Conservation (phyloP, 345 rosid species). For the Gossypium raimondii region DNA sequence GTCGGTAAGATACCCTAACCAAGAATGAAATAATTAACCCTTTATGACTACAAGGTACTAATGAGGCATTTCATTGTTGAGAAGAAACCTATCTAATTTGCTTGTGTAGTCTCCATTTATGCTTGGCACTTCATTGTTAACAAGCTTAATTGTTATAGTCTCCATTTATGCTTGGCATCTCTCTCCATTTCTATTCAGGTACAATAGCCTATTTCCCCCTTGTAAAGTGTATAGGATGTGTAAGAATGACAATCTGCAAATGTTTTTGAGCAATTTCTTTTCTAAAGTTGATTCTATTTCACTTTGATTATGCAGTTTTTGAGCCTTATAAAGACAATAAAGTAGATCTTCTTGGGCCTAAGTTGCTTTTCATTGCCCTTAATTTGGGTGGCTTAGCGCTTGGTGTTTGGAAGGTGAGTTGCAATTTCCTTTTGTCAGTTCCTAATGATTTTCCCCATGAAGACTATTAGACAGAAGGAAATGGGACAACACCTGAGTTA, state of each 20-base stretch:
- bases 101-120: background rate
- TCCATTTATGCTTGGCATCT: background rate
- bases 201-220: background rate
- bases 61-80: background rate
- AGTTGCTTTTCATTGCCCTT: constrained; percentile 85
- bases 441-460: background rate
- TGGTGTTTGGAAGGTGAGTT: constrained; percentile 95
- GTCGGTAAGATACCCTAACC: background rate
- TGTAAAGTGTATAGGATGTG: background rate
- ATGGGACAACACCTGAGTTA: background rate
- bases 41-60: background rate
- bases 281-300: background rate
- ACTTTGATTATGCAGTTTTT: constrained; percentile 58
- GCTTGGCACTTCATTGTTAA: background rate
- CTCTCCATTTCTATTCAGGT: background rate
- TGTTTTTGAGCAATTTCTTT: background rate
- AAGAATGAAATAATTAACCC: background rate
- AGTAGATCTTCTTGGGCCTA: constrained; percentile 89
- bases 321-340: constrained; percentile 94
- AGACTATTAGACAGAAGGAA: background rate
- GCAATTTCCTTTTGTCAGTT: constrained; percentile 7
- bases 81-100: background rate
- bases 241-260: background rate
- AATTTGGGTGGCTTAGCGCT: constrained; percentile 88
- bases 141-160: background rate